Evolutionary conservation across 1,284 basidiomycete genomes (phyloP), one percentile per base, ranked within the genome.

Genomic region (Boletus smithii): DNA sequence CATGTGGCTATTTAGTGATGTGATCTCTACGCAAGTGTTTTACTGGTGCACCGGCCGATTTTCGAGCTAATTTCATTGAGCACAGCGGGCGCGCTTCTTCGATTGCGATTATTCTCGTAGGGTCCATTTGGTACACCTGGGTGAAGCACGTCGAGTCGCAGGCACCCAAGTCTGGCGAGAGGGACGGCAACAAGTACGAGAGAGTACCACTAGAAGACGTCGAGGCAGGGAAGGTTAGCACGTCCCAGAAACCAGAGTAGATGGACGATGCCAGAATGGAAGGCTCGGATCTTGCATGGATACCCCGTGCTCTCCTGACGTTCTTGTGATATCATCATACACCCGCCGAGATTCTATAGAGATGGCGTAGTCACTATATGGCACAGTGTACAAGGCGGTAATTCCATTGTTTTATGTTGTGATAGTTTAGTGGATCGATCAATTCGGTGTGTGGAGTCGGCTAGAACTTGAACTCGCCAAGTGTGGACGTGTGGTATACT

Each of bases 101-200:
- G 1, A 91, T 94, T 54, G 76, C 75, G 2, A 81, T 81, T 52
- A 94, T 94, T 60, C 80, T 93, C 14, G 60, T 72, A 20, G 91
- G 91, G 14, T 92, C 91, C 0, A 69, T 90, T 31, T 84, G 83
- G 65, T 94, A 93, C 69, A 92, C 90, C 8, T 92, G 88, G 86
- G 75, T 87, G 45, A 91, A 91, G 65, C 82, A 90, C 60, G 58
- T 74, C 54, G 88, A 91, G 65, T 75, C 78, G 8, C 73, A 73
- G 54, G 49, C 66, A 23, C 46, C 59, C 29, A 68, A 68, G 33
- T 37, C 54, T 23, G 52, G 48, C 0, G 58, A 55, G 46, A 54
- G 57, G 36, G 53, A 57, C 24, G 53, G 54, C 18, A 35, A 14
- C 42, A 66, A 56, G 42, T 80, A 80, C 50, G 74, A 75, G 49